Evolutionary conservation across 1,284 basidiomycete species (phyloP).

Genomic region (Moesziomyces sp.): DNA sequence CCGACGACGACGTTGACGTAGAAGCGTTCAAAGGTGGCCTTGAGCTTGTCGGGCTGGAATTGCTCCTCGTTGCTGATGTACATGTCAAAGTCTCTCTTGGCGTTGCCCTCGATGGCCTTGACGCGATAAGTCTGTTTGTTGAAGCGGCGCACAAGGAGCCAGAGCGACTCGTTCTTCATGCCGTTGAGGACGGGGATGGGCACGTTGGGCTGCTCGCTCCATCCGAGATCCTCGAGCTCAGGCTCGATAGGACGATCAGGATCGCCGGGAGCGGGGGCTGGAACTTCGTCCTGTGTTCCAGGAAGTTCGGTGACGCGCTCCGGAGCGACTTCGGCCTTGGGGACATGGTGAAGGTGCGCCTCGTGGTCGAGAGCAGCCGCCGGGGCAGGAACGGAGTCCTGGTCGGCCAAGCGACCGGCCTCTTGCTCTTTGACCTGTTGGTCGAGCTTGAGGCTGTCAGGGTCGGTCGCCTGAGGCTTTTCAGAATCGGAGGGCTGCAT

Average conservation of each 20-base stretch:
- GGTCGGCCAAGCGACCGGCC: constrained; percentile 30
- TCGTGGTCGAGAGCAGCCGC: constrained; percentile 41
- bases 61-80: constrained; percentile 70
- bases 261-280: constrained; percentile 45
- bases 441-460: constrained; percentile 15
- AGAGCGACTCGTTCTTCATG: constrained; percentile 70
- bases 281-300: constrained; percentile 33
- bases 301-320: constrained; percentile 27
- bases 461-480: constrained; percentile 18
- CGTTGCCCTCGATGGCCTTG: constrained; percentile 60
- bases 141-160: constrained; percentile 70
- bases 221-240: constrained; percentile 55
- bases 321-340: constrained; percentile 40
- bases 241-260: constrained; percentile 50
- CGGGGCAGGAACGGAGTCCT: constrained; percentile 9
- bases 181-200: constrained; percentile 64
- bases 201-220: constrained; percentile 54
- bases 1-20: constrained; percentile 72
- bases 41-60: constrained; percentile 71
- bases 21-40: constrained; percentile 72
- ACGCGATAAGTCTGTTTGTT: constrained; percentile 71
- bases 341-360: constrained; percentile 41
- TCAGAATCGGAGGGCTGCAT: constrained; percentile 25
- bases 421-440: constrained; percentile 10
- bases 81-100: constrained; percentile 69